These are phyloP conservation scores for Barnettozyma californica DNA, from an alignment of 805 yeast genomes.

Conservation along the genomic window DNA sequence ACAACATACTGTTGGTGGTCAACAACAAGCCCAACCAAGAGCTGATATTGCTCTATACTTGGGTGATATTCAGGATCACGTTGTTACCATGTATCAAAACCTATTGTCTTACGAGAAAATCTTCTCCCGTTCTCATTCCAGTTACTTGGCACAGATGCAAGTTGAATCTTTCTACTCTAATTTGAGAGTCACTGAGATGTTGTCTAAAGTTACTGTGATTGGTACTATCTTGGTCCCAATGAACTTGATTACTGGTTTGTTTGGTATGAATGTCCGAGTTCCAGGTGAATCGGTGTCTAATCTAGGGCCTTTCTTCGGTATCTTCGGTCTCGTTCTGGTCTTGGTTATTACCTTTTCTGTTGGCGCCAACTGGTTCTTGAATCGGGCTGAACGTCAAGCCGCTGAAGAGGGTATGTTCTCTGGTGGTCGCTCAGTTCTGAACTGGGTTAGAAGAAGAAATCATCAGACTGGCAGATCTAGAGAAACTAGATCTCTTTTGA, in stretches of 20 bases:
- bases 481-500: constrained; percentile 25
- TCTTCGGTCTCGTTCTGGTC: constrained; percentile 46
- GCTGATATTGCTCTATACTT: constrained; percentile 92
- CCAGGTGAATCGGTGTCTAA: constrained; percentile 57
- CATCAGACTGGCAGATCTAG: constrained; percentile 17
- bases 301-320: constrained; percentile 65
- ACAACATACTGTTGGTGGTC: background rate
- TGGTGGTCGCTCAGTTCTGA: constrained; percentile 30
- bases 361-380: constrained; percentile 38
- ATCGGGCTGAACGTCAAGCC: constrained; percentile 28
- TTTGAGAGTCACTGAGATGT: constrained; percentile 77
- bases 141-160: constrained; percentile 89
- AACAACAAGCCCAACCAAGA: constrained; percentile 53
- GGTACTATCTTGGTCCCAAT: constrained; percentile 91
- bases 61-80: constrained; percentile 97
- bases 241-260: constrained; percentile 84
- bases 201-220: constrained; percentile 81
- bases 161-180: constrained; percentile 87
- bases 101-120: constrained; percentile 88
- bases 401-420: constrained; percentile 11
- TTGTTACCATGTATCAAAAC: constrained; percentile 92
- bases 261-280: constrained; percentile 91
- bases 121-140: constrained; percentile 85
- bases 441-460: constrained; percentile 16
- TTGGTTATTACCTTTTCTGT: constrained; percentile 35